Evolutionary conservation across 2,329 filamentous ascomycete genomes (phyloP).

Genomic region (Fonsecaea erecta): DNA sequence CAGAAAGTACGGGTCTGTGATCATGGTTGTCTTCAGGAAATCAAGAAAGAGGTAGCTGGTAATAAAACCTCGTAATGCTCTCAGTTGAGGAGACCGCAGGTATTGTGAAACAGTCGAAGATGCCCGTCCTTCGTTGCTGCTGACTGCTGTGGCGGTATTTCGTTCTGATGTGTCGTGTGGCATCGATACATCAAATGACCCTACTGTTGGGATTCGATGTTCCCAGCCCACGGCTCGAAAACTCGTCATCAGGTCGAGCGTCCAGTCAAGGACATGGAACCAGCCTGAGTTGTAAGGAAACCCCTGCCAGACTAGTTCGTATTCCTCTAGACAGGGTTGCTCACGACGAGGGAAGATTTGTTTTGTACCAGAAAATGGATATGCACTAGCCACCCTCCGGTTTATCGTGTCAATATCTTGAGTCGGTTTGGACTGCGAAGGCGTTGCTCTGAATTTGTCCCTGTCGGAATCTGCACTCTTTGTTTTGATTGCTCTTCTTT

Average conservation of each 20-base stretch:
- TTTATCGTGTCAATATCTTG: constrained; percentile 11
- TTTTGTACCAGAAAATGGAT: constrained; percentile 15
- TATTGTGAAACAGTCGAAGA: constrained; percentile 22
- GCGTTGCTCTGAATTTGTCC: constrained; percentile 6
- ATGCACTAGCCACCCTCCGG: constrained; percentile 18
- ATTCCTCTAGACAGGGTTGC: constrained; percentile 14
- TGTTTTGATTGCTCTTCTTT: constrained; percentile 43
- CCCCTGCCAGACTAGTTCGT: constrained; percentile 30
- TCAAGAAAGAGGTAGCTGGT: constrained; percentile 72
- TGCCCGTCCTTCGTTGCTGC: constrained; percentile 26
- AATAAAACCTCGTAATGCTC: constrained; percentile 45
- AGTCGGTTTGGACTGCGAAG: background rate
- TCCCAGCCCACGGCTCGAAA: constrained; percentile 66
- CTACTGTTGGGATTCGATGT: constrained; percentile 58
- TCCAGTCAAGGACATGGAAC: constrained; percentile 66
- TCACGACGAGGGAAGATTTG: constrained; percentile 10
- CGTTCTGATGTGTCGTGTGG: constrained; percentile 40
- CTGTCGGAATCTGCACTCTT: constrained; percentile 3
- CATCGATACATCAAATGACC: constrained; percentile 41
- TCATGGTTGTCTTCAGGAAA: constrained; percentile 68
- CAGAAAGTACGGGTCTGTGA: constrained; percentile 79
- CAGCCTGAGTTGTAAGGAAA: constrained; percentile 49
- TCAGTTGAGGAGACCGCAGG: constrained; percentile 20
- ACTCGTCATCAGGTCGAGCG: constrained; percentile 60
- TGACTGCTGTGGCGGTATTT: constrained; percentile 22